Evolutionary conservation across 805 yeast genomes (phyloP).

Genomic region (Metschnikowia cerradonensis): DNA sequence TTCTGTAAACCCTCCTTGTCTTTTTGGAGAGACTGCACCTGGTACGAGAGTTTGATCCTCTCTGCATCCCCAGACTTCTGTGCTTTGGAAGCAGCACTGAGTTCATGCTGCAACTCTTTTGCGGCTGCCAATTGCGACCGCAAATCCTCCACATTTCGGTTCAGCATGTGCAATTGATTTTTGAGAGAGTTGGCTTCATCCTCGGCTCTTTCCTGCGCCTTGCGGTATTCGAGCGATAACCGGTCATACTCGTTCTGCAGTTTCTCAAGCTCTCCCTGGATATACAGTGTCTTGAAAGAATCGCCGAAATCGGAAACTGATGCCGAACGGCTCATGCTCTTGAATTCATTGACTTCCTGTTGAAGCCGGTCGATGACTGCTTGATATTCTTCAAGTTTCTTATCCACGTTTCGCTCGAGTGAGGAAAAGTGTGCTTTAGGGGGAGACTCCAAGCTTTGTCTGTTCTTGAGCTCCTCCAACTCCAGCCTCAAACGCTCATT

Average conservation of each 20-base stretch:
- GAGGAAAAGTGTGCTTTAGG: neutral
- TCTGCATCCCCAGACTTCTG: conserved; percentile 43
- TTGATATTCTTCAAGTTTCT: conserved; percentile 30
- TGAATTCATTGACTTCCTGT: conserved; percentile 29
- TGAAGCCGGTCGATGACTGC: conserved; percentile 28
- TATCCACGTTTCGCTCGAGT: conserved; percentile 14
- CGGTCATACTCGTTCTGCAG: conserved; percentile 15
- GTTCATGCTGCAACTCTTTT: neutral
- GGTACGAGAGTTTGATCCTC: conserved; percentile 39
- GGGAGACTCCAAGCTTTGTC: neutral
- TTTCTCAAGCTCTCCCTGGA: conserved; percentile 10
- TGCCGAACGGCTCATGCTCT: conserved; percentile 13
- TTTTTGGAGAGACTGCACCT: conserved; percentile 34
- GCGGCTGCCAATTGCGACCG: conserved; percentile 11
- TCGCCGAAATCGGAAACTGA: conserved; percentile 10
- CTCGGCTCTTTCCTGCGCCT: conserved; percentile 7
- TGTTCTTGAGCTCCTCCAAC: neutral
- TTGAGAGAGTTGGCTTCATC: conserved; percentile 7
- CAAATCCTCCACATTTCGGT: conserved; percentile 12
- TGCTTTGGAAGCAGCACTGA: conserved; percentile 33
- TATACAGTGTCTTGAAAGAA: neutral
- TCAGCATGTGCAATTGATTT: conserved; percentile 7
- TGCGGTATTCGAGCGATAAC: conserved; percentile 4
- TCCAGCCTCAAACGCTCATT: neutral
- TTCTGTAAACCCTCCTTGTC: conserved; percentile 35